Base-by-base conservation (phyloP, 805 yeast species). In the Yamadazyma insecticola region DNA sequence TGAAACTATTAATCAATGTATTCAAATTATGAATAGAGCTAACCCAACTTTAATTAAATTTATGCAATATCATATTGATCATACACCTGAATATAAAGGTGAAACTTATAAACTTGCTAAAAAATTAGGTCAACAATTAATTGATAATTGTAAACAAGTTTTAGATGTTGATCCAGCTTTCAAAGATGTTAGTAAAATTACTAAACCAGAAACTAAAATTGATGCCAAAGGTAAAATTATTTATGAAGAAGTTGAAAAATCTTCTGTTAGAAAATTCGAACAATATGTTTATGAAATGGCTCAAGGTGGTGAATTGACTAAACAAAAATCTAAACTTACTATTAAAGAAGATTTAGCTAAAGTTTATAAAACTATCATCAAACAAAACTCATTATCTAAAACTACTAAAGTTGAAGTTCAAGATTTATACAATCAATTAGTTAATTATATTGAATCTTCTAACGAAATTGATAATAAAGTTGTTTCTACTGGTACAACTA, bases 221-320 rank as follows among this genome's bases (percentile, higher is more conserved):
- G 95, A 85, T 51, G 73, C 78, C 43, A 86, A 81, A 67, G 98
- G 98, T 62, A 84, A 79, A 55, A 76, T 92, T 52, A 72, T 69
- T 37, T 92, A 87, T 63, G 70, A 77, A 39, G 98, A 92, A 68
- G 81, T 73, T 40, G 79, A 86, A 55, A 84, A 95, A 63, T 85
- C 89, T 29, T 76, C 90, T 40, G 94, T 89, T 42, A 81, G 97
- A 64, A 92, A 92, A 60, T 74, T 92, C 43, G 96, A 92, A 66
- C 90, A 89, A 58, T 92, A 92, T 58, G 97, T 92, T 44, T 75
- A 78, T 55, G 95, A 86, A 62, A 89, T 92, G 97, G 95, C 97
- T 32, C 80, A 76, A 53, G 98, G 98, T 64, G 89, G 95, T 48
- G 78, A 78, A 44, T 63, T 86, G 53, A 85, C 97, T 37, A 78